phyloP scores from a whole-genome alignment of 2,329 filamentous ascomycete genomes.

The Monilinia fructigena region DNA sequence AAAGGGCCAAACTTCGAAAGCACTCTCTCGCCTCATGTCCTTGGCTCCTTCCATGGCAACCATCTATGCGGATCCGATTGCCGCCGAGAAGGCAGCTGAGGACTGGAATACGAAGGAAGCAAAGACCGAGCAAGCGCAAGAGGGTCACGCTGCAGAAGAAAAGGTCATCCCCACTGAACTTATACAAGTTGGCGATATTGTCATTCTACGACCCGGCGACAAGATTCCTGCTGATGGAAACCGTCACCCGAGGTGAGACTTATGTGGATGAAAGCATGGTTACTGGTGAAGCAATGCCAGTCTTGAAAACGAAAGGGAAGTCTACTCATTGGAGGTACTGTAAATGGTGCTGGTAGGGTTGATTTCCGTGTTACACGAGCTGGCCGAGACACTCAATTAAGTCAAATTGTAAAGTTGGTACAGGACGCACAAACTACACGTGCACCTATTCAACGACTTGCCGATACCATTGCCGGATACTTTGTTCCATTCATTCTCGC shows the following conservation, averaged over 20 bases:
- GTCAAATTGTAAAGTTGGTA: constrained; percentile 97
- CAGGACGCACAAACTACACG: constrained; percentile 94
- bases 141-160: constrained; percentile 70
- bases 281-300: constrained; percentile 93
- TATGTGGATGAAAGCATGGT: constrained; percentile 99
- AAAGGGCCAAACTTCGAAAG: constrained; percentile 94
- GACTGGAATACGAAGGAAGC: constrained; percentile 59
- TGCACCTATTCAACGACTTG: constrained; percentile 90
- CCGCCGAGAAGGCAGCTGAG: constrained; percentile 86
- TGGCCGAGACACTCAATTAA: constrained; percentile 92
- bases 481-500: constrained; percentile 88
- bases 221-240: constrained; percentile 91
- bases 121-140: constrained; percentile 46
- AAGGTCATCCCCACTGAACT: constrained; percentile 89
- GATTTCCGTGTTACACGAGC: constrained; percentile 92
- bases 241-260: constrained; percentile 82
- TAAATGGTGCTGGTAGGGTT: constrained; percentile 87
- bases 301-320: constrained; percentile 85
- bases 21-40: constrained; percentile 91
- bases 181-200: constrained; percentile 89
- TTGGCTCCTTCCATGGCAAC: constrained; percentile 94
- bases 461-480: constrained; percentile 86
- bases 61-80: constrained; percentile 92
- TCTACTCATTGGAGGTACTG: constrained; percentile 84
- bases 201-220: constrained; percentile 89